Evolutionary conservation across 805 yeast species (phyloP).

Genomic region (Starmera dryadoides): DNA sequence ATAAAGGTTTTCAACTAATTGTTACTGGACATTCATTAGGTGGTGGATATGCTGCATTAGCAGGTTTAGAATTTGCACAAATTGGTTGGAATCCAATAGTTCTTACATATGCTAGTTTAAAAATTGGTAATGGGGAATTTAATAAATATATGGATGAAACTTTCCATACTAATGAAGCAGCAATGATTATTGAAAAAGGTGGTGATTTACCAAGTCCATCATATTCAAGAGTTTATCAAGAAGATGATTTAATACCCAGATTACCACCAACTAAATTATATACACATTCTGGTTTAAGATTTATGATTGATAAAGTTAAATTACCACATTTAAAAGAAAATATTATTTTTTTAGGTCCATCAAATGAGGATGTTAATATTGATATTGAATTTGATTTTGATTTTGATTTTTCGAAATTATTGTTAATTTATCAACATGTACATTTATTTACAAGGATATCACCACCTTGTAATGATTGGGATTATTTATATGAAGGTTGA

Average conservation of each 20-base stretch:
- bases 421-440: slow-evolving; percentile 9
- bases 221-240: slow-evolving; percentile 48
- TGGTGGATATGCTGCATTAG: slow-evolving; percentile 59
- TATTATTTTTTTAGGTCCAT: slow-evolving; percentile 11
- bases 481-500: neutral
- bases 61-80: slow-evolving; percentile 53
- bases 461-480: slow-evolving; percentile 16
- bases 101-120: slow-evolving; percentile 58
- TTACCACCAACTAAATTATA: slow-evolving; percentile 42
- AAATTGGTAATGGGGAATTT: slow-evolving; percentile 48
- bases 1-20: slow-evolving; percentile 40
- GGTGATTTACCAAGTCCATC: slow-evolving; percentile 13
- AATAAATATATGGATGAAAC: slow-evolving; percentile 43
- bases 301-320: slow-evolving; percentile 24
- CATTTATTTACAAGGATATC: slow-evolving; percentile 14
- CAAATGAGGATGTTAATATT: slow-evolving; percentile 8
- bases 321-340: slow-evolving; percentile 24
- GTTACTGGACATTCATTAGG: slow-evolving; percentile 74
- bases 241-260: slow-evolving; percentile 50
- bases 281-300: slow-evolving; percentile 27
- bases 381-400: slow-evolving; percentile 4
- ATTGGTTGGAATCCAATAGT: slow-evolving; percentile 49
- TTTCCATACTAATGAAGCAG: slow-evolving; percentile 33
- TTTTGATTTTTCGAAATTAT: neutral
- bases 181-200: slow-evolving; percentile 24